Percentiles rank a stretch among this genome's conserved stretches.
Conservation (phyloP, 1,284 basidiomycete genomes). For the Cryptococcus sp. region DNA sequence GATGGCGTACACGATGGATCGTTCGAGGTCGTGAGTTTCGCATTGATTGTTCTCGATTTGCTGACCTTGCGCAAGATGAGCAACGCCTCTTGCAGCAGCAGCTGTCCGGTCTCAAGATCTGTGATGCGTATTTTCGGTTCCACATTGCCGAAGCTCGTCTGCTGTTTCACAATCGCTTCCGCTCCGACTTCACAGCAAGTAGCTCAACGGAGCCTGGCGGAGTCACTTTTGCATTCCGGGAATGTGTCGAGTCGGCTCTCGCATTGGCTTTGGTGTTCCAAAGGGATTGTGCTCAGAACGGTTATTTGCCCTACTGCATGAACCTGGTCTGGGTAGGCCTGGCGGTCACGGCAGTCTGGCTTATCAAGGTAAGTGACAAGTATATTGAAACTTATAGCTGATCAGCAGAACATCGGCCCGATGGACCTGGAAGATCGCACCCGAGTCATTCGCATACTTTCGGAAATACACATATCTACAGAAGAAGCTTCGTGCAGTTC, state of each 20-base stretch:
- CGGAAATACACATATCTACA: constrained; percentile 18
- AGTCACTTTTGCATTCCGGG: constrained; percentile 23
- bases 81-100: constrained; percentile 23
- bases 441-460: constrained; percentile 21
- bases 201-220: constrained; percentile 20
- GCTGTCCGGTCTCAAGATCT: constrained; percentile 24
- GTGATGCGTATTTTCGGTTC: constrained; percentile 26
- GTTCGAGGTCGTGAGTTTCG: constrained; percentile 24
- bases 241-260: constrained; percentile 28
- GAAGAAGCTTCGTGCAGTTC: constrained; percentile 20
- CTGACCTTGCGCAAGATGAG: constrained; percentile 8
- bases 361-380: constrained; percentile 20
- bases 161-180: constrained; percentile 25
- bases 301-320: constrained; percentile 29
- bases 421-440: constrained; percentile 26
- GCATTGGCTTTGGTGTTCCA: constrained; percentile 23
- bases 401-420: constrained; percentile 27
- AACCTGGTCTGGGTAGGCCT: constrained; percentile 29
- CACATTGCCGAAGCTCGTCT: constrained; percentile 34
- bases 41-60: too few relatives aligned
- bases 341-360: constrained; percentile 30
- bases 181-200: constrained; percentile 4
- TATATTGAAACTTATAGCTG: not conserved
- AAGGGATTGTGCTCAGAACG: constrained; percentile 24
- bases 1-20: constrained; percentile 36